Evolutionary conservation across 768 basidiomycete species (phyloP), one percentile per base, ranked within the genome.

Genomic region (Grammothele lineata): DNA sequence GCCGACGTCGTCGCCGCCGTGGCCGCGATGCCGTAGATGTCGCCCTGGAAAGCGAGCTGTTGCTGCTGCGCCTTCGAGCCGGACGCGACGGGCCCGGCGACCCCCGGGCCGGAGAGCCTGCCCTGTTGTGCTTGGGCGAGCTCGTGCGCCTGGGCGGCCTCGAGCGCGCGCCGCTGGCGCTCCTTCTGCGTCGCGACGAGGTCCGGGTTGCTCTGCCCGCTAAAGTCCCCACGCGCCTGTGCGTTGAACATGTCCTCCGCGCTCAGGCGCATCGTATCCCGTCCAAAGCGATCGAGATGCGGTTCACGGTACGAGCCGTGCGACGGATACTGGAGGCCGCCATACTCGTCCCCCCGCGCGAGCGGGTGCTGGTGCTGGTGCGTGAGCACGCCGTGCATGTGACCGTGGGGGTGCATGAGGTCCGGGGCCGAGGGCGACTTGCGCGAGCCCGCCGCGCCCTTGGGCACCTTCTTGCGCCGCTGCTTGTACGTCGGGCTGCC

Each of bases 401-500:
- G 23, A 21, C 30, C 14, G 23, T 39, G 27, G 7, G 37, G 27
- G 15, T 37, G 26, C 24, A 22, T 21, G 24, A 22, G 22, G 24
- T 40, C 27, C 26, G 44, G 50, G 21, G 50, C 48, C 37, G 45
- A 35, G 33, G 57, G 59, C 48, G 50, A 50, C 52, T 65, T 60
- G 65, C 66, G 48, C 57, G 50, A 14, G n/a, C n/a, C n/a, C n/a
- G n/a, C n/a, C n/a, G n/a, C n/a, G 27, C 27, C 53, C 67, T 77
- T 79, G 25, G 68, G 63, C 26, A 74, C 73, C 63, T 87, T 90
- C 72, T 90, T 90, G 54, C 86, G 77, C 22, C 93, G 76, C 59
- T 88, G 85, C 68, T 96, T 96, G 73, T 96, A 96, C 3, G 81
- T 78, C 4, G 91, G 85, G 51, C 80, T 85, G 12, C 92, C 92